phyloP scores from a whole-genome alignment of 331 rosid genomes.

The Acacia concinna region DNA sequence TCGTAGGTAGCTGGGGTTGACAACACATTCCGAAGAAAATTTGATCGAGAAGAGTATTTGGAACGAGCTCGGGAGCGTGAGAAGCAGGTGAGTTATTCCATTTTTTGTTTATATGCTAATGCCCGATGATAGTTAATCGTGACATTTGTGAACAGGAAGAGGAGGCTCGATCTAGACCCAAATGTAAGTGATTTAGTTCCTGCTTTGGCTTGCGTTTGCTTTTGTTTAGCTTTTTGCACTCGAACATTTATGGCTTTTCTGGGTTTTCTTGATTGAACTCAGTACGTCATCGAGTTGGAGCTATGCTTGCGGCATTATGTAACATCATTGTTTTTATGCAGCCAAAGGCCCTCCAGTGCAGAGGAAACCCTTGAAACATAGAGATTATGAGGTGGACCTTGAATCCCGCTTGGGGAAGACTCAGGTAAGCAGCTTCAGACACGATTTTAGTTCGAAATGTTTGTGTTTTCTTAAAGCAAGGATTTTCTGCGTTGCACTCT shows the following conservation, averaged over 20 bases:
- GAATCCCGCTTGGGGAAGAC: conserved; percentile 96
- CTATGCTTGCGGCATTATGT: background rate
- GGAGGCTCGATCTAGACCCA: conserved; percentile 57
- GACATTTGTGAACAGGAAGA: conserved; percentile 53
- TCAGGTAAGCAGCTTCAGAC: conserved; percentile 47
- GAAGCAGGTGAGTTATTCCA: conserved; percentile 50
- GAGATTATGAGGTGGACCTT: conserved; percentile 97
- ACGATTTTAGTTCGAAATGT: background rate
- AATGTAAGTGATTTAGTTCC: conserved; percentile 43
- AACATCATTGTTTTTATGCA: conserved; percentile 32
- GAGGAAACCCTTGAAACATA: conserved; percentile 92
- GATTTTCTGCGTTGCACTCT: background rate
- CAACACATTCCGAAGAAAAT: conserved; percentile 93
- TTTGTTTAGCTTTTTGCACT: background rate
- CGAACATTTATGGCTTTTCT: background rate
- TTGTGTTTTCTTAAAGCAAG: background rate
- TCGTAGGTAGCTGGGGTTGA: conserved; percentile 66
- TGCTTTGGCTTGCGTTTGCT: background rate
- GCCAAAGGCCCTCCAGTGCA: conserved; percentile 85
- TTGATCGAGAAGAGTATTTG: conserved; percentile 86
- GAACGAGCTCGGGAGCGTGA: conserved; percentile 98
- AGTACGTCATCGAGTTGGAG: background rate
- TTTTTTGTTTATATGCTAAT: background rate
- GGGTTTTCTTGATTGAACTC: background rate
- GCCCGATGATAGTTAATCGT: background rate